Conservation (phyloP, 371 early-diverging fungal genomes). For the Mucor saturninus region DNA sequence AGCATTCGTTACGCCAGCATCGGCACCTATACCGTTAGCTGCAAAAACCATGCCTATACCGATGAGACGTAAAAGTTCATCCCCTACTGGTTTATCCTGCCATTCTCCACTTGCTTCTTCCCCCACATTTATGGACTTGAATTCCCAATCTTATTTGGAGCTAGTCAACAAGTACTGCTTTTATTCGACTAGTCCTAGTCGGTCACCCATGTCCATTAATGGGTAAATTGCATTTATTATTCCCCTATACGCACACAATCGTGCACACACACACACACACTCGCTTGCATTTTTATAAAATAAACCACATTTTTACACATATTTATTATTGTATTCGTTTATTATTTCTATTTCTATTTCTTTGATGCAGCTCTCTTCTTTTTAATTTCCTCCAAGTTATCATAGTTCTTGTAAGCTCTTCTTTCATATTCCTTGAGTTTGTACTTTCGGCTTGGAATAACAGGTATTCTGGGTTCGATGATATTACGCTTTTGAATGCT, state of each 20-base stretch:
- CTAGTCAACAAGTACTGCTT: constrained; percentile 60
- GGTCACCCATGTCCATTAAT: constrained; percentile 37
- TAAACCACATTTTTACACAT: not conserved
- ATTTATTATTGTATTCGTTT: not conserved
- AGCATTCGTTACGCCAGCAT: not conserved
- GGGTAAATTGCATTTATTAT: constrained; percentile 17
- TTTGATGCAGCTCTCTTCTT: constrained; percentile 13
- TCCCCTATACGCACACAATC: not conserved
- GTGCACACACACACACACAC: not conserved
- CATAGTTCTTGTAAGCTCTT: constrained; percentile 56
- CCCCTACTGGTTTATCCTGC: constrained; percentile 19
- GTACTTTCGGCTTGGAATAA: constrained; percentile 44
- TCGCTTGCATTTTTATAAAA: not conserved
- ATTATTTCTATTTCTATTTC: constrained; percentile 2
- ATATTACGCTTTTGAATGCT: constrained; percentile 86
- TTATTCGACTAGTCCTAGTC: constrained; percentile 44
- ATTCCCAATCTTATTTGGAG: constrained; percentile 45
- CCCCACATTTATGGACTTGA: constrained; percentile 27
- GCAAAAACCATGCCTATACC: constrained; percentile 21
- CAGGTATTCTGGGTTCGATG: constrained; percentile 80
- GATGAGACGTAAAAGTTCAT: constrained; percentile 10
- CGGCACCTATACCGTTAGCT: not conserved
- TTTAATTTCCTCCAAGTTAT: constrained; percentile 32
- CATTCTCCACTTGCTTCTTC: constrained; percentile 29
- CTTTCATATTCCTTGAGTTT: constrained; percentile 65